phyloP scores from a whole-genome alignment of 441 rosid genomes.

The Erysimum pusillum region DNA sequence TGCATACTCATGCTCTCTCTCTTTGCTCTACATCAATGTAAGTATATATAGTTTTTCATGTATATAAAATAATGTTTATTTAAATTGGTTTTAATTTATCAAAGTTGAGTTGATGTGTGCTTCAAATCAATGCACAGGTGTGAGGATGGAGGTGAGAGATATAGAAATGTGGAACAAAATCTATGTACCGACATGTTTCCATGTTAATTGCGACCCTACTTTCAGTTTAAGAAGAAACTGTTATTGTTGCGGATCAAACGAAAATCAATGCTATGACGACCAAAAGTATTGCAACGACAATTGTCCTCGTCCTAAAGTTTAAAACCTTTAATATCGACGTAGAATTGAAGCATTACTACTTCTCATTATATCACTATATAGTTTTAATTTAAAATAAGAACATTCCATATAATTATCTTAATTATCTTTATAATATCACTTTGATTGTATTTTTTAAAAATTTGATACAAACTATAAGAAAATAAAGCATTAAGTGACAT shows the following conservation, averaged over 20 bases:
- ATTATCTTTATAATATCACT: not conserved
- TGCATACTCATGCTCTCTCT: constrained; percentile 20
- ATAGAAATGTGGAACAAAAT: not conserved
- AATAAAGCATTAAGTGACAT: no score
- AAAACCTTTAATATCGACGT: not conserved
- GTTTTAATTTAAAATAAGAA: not conserved
- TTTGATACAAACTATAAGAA: not conserved
- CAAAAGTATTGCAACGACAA: constrained; percentile 9
- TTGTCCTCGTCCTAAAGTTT: not conserved
- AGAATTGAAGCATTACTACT: not conserved
- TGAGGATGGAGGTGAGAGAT: not conserved
- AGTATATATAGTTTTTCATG: not conserved
- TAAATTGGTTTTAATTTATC: not conserved
- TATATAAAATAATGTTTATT: not conserved
- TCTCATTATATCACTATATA: not conserved
- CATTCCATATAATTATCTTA: not conserved
- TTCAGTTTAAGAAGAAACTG: not conserved
- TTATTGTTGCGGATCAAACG: constrained; percentile 8
- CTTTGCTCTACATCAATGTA: constrained; percentile 23
- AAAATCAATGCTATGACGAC: not conserved
- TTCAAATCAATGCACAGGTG: not conserved
- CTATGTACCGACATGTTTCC: constrained; percentile 5
- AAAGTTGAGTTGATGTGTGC: not conserved
- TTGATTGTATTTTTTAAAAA: not conserved
- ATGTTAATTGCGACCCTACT: not conserved